These are phyloP conservation scores for Lepidium sativum DNA, from an alignment of 345 rosid genomes.

Conservation along the genomic window DNA sequence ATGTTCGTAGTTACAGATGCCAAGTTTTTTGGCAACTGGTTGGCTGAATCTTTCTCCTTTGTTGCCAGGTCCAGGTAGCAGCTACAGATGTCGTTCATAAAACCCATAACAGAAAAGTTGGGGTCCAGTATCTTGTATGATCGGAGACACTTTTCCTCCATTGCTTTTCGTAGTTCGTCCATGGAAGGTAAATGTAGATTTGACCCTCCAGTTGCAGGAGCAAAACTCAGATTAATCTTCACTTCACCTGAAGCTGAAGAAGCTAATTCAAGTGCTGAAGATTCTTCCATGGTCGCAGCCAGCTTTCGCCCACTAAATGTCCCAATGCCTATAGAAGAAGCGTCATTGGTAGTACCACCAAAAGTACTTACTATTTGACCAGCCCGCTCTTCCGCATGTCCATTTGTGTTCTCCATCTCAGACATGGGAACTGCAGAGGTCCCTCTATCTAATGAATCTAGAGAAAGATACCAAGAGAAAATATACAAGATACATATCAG, in stretches of 20 bases:
- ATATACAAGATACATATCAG: conserved; percentile 3
- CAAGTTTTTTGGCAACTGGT: conserved; percentile 46
- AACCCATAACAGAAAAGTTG: conserved; percentile 49
- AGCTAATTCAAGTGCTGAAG: conserved; percentile 52
- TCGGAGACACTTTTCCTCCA: conserved; percentile 71
- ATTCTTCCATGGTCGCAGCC: conserved; percentile 8
- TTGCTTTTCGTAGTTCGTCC: conserved; percentile 57
- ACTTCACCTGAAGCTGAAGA: conserved; percentile 75
- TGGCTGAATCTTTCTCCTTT: conserved; percentile 47
- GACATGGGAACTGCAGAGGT: conserved; percentile 21
- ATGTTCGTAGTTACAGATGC: conserved; percentile 29
- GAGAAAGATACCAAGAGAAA: conserved; percentile 4
- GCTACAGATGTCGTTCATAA: conserved; percentile 74
- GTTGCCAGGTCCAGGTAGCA: conserved; percentile 66
- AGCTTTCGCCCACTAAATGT: conserved; percentile 9
- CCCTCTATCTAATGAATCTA: conserved; percentile 28
- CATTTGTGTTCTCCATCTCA: conserved; percentile 24
- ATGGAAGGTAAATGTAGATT: conserved; percentile 52
- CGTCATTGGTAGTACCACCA: background rate
- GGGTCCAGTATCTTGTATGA: conserved; percentile 73
- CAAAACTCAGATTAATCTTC: conserved; percentile 67
- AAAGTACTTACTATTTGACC: conserved; percentile 3
- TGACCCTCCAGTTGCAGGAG: conserved; percentile 46
- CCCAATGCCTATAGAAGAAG: background rate
- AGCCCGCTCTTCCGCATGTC: conserved; percentile 10